Conservation (phyloP, 2,329 filamentous ascomycete species). For the Fusarium gaditjirri region DNA sequence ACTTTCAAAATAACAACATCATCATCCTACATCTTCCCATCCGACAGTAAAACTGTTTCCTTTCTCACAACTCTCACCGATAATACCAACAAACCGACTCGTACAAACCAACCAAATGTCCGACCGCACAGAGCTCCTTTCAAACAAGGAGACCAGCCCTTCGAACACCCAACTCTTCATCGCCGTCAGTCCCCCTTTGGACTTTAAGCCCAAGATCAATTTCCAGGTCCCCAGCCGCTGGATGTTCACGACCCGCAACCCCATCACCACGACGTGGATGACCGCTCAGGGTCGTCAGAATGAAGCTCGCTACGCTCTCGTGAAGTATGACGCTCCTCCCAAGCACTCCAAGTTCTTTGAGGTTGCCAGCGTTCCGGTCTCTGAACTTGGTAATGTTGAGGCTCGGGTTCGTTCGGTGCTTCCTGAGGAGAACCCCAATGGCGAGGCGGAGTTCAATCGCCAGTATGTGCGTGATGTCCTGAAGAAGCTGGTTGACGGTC, state of each 20-base stretch:
- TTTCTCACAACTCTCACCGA: background rate
- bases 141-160: background rate
- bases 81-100: background rate
- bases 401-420: background rate
- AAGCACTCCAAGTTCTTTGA: background rate
- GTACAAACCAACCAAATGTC: background rate
- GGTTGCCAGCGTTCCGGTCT: background rate
- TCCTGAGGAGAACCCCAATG: fast-evolving
- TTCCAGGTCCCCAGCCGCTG: background rate
- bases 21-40: fast-evolving
- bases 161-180: background rate
- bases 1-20: background rate
- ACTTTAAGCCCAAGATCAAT: background rate
- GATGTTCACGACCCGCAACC: background rate
- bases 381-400: background rate
- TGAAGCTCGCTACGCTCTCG: background rate
- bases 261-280: background rate
- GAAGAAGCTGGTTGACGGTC: background rate
- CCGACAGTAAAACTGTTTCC: background rate
- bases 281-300: background rate
- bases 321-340: background rate
- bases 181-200: background rate
- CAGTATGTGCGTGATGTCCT: background rate
- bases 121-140: too few species aligned
- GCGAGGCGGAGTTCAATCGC: background rate